These are phyloP conservation scores for Amphirosellinia nigrospora DNA, from an alignment of 495 filamentous ascomycete species.

Conservation along the genomic window DNA sequence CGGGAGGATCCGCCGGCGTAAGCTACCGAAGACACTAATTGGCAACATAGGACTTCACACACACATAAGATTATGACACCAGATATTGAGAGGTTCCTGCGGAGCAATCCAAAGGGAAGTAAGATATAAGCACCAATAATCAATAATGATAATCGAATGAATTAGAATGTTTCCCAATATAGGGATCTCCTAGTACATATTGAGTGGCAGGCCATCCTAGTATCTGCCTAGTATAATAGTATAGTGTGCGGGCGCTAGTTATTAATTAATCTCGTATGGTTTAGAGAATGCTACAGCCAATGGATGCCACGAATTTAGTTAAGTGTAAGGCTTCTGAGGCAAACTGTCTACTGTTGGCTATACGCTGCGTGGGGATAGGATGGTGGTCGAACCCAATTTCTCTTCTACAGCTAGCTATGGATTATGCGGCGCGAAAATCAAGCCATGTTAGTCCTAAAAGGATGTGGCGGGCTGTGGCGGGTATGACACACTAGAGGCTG, in stretches of 20 bases:
- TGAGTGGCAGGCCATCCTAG: background rate
- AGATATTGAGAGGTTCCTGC: slow-evolving; percentile 5
- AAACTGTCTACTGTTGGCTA: background rate
- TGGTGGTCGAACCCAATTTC: too few species aligned
- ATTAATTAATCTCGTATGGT: background rate
- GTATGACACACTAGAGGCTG: background rate
- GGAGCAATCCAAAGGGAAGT: background rate
- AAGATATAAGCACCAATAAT: background rate
- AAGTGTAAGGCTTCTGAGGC: background rate
- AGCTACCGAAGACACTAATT: background rate
- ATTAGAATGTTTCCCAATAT: background rate
- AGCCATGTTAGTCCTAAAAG: background rate
- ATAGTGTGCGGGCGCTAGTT: background rate
- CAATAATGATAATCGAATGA: background rate
- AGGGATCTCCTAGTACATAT: background rate
- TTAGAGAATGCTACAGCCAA: background rate
- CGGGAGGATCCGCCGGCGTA: background rate
- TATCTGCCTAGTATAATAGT: too few species aligned
- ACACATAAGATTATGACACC: slow-evolving; percentile 7
- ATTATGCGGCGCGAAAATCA: background rate
- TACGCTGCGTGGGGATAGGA: too few species aligned
- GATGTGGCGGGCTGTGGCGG: background rate
- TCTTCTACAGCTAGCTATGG: background rate
- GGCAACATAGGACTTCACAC: background rate
- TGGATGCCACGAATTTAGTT: background rate